Evolutionary conservation across 1,284 basidiomycete species (phyloP), one percentile per base, ranked within the genome.

Genomic region (Pyrrhoderma noxium): DNA sequence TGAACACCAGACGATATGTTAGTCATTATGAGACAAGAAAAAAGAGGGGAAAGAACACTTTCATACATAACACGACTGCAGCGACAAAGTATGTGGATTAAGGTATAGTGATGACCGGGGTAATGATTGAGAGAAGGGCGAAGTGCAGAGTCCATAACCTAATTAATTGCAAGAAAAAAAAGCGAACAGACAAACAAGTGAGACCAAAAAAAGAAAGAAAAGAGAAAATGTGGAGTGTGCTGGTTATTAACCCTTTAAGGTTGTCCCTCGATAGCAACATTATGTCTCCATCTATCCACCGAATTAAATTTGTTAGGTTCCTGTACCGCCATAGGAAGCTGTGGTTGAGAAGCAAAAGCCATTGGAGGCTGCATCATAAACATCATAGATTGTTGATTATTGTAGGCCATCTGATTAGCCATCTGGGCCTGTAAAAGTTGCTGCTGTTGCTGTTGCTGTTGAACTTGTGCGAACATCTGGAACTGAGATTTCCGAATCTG

Each of bases 361-460:
- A 64, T 52, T 22, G 63, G 64, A 23, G 81, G 74, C 9, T 76
- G 66, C 57, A 75, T 73, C 73, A 80, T 76, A 69, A 77, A 72
- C 73, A 86, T 80, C 76, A 88, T 79, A 4, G 78, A 72, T 43
- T 80, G 49, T 19, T 54, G 73, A 14, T 67, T 65, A 43, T 76
- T 73, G 67, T 87, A 87, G 62, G 84, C 82, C 75, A 89, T 82
- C 59, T 69, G 81, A 54, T 77, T 79, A 38, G 80, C 79, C 71
- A 88, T 73, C 60, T 87, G 84, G 34, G 82, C 77, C 60, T 86
- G 84, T 73, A 87, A 75, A 74, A 88, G 75, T 69, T 88, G 75
- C 61, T 80, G 77, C 69, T 88, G 75, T 61, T 80, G 77, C 59
- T 81, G 80, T 53, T 79, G 78, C 47, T 78, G 75, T 46, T 76